A percentile compares a stretch with the other conserved stretches of the same genome.
Conservation (phyloP, 805 yeast species). For the Brettanomyces custersianus region DNA sequence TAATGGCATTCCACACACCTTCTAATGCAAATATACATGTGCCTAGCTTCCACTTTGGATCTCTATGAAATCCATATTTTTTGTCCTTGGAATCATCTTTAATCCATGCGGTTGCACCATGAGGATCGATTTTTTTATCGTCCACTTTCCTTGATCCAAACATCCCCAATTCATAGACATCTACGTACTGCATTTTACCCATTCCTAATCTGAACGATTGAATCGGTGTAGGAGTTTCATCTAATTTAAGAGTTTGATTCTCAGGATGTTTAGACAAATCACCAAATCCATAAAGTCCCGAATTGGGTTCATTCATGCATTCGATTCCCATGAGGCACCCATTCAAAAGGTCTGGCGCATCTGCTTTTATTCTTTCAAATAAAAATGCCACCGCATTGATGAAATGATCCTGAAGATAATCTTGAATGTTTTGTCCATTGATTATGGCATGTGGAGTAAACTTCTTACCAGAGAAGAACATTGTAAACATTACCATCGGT, state of each 20-base stretch:
- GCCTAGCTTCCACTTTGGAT: constrained; percentile 57
- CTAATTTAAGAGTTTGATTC: constrained; percentile 59
- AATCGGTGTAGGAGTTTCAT: constrained; percentile 75
- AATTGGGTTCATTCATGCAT: constrained; percentile 76
- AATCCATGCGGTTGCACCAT: constrained; percentile 66
- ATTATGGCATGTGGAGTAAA: constrained; percentile 72
- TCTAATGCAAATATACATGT: constrained; percentile 74
- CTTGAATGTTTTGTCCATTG: constrained; percentile 70
- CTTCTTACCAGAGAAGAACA: constrained; percentile 70
- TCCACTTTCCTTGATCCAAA: constrained; percentile 72
- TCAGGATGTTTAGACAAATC: constrained; percentile 49
- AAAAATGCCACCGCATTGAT: constrained; percentile 43
- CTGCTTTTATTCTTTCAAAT: constrained; percentile 29
- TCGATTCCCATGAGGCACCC: constrained; percentile 68
- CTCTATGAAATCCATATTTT: constrained; percentile 65
- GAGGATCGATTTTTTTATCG: constrained; percentile 48
- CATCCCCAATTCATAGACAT: constrained; percentile 57
- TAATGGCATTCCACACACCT: constrained; percentile 59
- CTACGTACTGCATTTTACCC: constrained; percentile 66
- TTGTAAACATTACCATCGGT: constrained; percentile 71
- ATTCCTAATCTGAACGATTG: constrained; percentile 69
- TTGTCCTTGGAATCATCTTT: constrained; percentile 42
- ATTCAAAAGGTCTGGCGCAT: constrained; percentile 37
- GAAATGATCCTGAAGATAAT: constrained; percentile 60
- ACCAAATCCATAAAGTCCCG: constrained; percentile 60